These are phyloP conservation scores for Naganishia friedmannii DNA, from an alignment of 768 basidiomycete species.

Conservation along the genomic window DNA sequence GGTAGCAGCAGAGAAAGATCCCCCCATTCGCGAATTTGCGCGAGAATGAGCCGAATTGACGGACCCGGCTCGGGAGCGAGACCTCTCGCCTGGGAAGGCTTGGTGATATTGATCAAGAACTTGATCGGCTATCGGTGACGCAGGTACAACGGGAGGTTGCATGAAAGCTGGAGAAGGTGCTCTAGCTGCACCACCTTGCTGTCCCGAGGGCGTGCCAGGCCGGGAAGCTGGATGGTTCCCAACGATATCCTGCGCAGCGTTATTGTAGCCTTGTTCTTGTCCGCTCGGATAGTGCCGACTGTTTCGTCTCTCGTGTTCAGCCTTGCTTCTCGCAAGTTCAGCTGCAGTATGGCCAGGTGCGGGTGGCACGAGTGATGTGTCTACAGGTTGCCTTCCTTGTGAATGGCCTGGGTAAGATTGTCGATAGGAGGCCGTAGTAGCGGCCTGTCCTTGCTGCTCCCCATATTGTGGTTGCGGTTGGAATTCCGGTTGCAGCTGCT, in stretches of 20 bases:
- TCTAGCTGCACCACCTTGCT: conserved; percentile 29
- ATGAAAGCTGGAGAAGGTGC: conserved; percentile 63
- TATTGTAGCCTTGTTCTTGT: conserved; percentile 62
- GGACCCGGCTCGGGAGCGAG: conserved; percentile 42
- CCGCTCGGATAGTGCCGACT: conserved; percentile 24
- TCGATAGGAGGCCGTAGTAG: neutral
- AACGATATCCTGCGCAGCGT: conserved; percentile 74
- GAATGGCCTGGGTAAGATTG: conserved; percentile 29
- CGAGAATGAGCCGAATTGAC: conserved; percentile 38
- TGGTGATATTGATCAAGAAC: conserved; percentile 75
- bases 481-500: neutral
- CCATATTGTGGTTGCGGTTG: neutral
- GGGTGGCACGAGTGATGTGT: conserved; percentile 46
- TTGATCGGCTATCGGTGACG: conserved; percentile 61
- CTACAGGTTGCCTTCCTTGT: conserved; percentile 30
- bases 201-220: conserved; percentile 62
- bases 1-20: conserved; percentile 1
- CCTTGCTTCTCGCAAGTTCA: conserved; percentile 48
- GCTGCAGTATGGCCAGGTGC: conserved; percentile 49
- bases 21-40: conserved; percentile 27
- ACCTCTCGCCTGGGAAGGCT: conserved; percentile 74
- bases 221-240: conserved; percentile 73
- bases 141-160: conserved; percentile 58
- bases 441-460: neutral
- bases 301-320: conserved; percentile 54